Conservation (phyloP, 2,329 filamentous ascomycete species). For the Calonectria henricotiae region DNA sequence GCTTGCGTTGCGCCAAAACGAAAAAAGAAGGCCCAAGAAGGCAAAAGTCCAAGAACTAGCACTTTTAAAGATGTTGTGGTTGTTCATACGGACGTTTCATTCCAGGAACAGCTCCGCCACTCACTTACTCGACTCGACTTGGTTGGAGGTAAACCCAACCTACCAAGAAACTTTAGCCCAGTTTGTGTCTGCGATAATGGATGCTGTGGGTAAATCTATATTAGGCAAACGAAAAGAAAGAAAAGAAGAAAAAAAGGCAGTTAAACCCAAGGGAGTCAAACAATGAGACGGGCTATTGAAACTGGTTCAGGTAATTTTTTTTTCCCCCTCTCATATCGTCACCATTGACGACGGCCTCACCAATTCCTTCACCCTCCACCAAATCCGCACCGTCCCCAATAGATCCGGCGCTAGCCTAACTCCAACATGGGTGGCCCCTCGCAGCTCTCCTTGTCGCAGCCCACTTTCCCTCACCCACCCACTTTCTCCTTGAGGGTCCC, state of each 20-base stretch:
- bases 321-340: constrained; percentile 3
- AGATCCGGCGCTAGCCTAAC: constrained; percentile 40
- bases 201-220: constrained; percentile 21
- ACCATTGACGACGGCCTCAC: constrained; percentile 33
- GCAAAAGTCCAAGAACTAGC: neutral
- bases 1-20: neutral
- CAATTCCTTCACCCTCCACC: constrained; percentile 27
- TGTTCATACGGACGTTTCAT: constrained; percentile 10
- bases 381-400: constrained; percentile 34
- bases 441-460: constrained; percentile 37
- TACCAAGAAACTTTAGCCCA: constrained; percentile 22
- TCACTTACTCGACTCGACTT: constrained; percentile 5
- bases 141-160: constrained; percentile 14
- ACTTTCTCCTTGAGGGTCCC: constrained; percentile 25
- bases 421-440: constrained; percentile 40
- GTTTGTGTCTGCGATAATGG: neutral
- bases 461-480: constrained; percentile 38
- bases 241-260: neutral
- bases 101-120: constrained; percentile 26
- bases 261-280: constrained; percentile 14
- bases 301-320: constrained; percentile 14
- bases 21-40: neutral
- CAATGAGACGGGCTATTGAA: constrained; percentile 22
- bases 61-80: neutral
- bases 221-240: neutral